These are phyloP conservation scores for Saturnispora quitensis DNA, from an alignment of 805 yeast species.

Conservation along the genomic window DNA sequence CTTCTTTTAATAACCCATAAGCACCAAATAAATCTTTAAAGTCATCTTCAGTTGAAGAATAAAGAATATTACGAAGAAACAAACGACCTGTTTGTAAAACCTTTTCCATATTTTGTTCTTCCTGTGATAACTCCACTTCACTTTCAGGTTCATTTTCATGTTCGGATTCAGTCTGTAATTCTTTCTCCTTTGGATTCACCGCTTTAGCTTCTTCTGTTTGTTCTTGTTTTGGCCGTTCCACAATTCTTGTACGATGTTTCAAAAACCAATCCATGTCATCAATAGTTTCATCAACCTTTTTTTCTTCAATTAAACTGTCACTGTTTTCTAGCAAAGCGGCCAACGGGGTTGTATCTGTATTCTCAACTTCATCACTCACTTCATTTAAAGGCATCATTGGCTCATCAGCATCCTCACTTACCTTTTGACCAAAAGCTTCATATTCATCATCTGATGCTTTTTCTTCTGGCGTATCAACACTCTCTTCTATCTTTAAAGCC, in stretches of 20 bases:
- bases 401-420: slow-evolving; percentile 26
- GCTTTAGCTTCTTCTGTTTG: background rate
- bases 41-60: slow-evolving; percentile 72
- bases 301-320: slow-evolving; percentile 12
- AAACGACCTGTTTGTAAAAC: slow-evolving; percentile 69
- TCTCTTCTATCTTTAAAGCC: slow-evolving; percentile 27
- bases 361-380: slow-evolving; percentile 40
- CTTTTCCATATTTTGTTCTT: slow-evolving; percentile 40
- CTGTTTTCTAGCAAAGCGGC: slow-evolving; percentile 19
- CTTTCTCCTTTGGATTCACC: background rate
- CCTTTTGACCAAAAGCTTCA: slow-evolving; percentile 33
- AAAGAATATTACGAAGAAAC: slow-evolving; percentile 79
- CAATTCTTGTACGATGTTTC: slow-evolving; percentile 63
- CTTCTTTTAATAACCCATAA: slow-evolving; percentile 76
- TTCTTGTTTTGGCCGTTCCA: slow-evolving; percentile 25
- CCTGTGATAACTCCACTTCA: slow-evolving; percentile 25
- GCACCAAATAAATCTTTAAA: slow-evolving; percentile 52
- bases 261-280: slow-evolving; percentile 86
- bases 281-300: slow-evolving; percentile 31
- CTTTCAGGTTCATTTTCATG: slow-evolving; percentile 6
- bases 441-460: slow-evolving; percentile 45
- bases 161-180: background rate
- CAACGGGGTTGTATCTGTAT: slow-evolving; percentile 42
- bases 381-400: slow-evolving; percentile 4
- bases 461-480: slow-evolving; percentile 11